Conservation (phyloP, 148 eudicot genomes). For the Vaccinium corymbosum region DNA sequence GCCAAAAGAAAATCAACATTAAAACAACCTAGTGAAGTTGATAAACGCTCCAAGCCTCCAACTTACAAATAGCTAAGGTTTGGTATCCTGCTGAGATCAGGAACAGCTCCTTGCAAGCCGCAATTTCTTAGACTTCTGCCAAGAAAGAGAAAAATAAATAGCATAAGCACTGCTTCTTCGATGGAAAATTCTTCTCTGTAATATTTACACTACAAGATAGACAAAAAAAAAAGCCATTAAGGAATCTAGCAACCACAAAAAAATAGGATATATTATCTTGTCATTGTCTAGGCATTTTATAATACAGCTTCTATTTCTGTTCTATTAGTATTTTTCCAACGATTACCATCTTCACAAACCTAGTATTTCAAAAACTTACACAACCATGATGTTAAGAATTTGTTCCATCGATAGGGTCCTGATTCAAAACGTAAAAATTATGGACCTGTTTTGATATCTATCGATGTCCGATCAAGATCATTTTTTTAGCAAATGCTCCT, state of each 20-base stretch:
- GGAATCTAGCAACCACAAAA: background rate
- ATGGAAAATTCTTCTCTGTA: background rate
- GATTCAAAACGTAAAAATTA: too few species aligned
- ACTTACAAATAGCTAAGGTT: slow-evolving; percentile 74
- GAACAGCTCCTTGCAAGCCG: slow-evolving; percentile 66
- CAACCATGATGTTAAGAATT: background rate
- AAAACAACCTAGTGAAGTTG: background rate
- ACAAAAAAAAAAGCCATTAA: background rate
- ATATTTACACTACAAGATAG: background rate
- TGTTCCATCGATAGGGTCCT: background rate
- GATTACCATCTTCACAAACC: background rate
- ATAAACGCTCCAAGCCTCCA: slow-evolving; percentile 1
- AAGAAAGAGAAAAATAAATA: slow-evolving; percentile 13
- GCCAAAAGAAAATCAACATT: background rate
- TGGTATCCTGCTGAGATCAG: slow-evolving; percentile 64
- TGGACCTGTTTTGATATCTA: too few species aligned
- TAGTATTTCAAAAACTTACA: background rate
- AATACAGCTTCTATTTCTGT: background rate
- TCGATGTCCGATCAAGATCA: too few species aligned
- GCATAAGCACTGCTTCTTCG: slow-evolving; percentile 12
- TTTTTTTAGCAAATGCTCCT: too few species aligned
- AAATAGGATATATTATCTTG: background rate
- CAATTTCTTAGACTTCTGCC: slow-evolving; percentile 93
- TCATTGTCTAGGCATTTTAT: background rate
- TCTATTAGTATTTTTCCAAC: background rate